Evolutionary conservation across 2,329 filamentous ascomycete genomes (phyloP), one percentile per base, ranked within the genome.

Genomic region (Nannizzia gypsea): DNA sequence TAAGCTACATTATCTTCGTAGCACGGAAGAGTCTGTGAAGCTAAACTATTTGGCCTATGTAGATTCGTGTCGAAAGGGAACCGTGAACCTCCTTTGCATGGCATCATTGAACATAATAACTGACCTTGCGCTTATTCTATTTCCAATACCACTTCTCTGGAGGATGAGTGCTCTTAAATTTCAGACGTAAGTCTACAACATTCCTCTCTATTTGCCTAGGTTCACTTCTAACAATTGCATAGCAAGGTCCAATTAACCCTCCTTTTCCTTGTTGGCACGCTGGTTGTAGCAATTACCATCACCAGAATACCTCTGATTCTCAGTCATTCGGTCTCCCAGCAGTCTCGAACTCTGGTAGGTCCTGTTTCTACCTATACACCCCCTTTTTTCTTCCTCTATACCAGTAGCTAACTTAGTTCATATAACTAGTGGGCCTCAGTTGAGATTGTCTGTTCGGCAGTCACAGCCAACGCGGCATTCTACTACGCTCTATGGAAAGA

Each of bases 91-190:
- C 15, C 26, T 64, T 20, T 54, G 57, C 13, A 62, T 64, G 61
- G 63, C 61, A 11, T 28, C 58, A 17, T 55, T 64, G 36, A 64
- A 63, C 54, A 63, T 64, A n/a, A 60, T 48, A 31, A 64, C 63
- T 6, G 61, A 64, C 46, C 6, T 64, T 42, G 63, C 63, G 20
- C 57, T 64, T 20, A 63, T 64, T 42, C 40, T 64, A 36, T 64
- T 64, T 48, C 63, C 63, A 2, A 64, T 64, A 42, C 63, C 63
- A 46, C 60, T 64, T 56, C 60, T 64, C 24, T 64, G 63, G 63
- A 61, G 59, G 55, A 64, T 64, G 63, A 59, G 34, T 15, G 40
- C 58, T 34, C 56, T 64, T 1, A 59, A 56, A 46, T 55, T 64
- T 55, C 63, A 63, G 26, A 58, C 61, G 61, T 64, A 62, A 15